Evolutionary conservation across 2,329 filamentous ascomycete genomes (phyloP).

Genomic region (Waltergamsia citrina): DNA sequence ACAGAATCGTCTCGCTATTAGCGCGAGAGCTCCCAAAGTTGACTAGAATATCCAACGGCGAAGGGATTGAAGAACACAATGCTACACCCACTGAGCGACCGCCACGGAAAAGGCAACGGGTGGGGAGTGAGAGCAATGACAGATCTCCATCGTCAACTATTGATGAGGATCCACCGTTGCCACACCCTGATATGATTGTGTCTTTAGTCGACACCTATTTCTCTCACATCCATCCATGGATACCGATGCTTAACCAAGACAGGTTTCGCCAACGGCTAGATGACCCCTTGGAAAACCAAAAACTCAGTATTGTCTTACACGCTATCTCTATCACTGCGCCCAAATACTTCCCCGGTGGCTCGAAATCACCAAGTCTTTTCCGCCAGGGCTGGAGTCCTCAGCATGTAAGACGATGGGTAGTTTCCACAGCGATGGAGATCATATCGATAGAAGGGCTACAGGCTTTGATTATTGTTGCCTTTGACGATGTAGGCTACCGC

Average conservation of each 20-base stretch:
- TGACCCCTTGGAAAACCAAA: conserved; percentile 12
- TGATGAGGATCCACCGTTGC: conserved; percentile 14
- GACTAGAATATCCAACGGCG: conserved; percentile 1
- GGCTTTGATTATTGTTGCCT: conserved; percentile 25
- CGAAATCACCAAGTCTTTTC: conserved; percentile 2
- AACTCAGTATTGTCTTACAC: conserved; percentile 21
- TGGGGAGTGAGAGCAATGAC: conserved; percentile 13
- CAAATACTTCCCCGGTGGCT: conserved; percentile 13
- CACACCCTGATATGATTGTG: conserved; percentile 7
- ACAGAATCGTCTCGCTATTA: no score
- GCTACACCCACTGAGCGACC: not conserved
- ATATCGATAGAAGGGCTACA: conserved; percentile 25
- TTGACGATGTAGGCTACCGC: conserved; percentile 19
- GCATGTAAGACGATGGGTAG: conserved; percentile 11
- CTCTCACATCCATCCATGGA: conserved; percentile 27
- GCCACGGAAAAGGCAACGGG: conserved; percentile 6
- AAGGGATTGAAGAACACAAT: not conserved
- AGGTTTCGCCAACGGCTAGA: conserved; percentile 16
- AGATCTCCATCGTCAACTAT: conserved; percentile 9
- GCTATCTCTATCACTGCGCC: conserved; percentile 20
- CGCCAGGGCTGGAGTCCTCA: not conserved
- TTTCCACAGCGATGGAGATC: conserved; percentile 19
- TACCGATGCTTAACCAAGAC: conserved; percentile 24
- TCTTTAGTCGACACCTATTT: conserved; percentile 19
- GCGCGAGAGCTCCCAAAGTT: conserved; percentile 1